Evolutionary conservation across 1,139 yeast genomes (phyloP).

Genomic region (Candida glucosophila): DNA sequence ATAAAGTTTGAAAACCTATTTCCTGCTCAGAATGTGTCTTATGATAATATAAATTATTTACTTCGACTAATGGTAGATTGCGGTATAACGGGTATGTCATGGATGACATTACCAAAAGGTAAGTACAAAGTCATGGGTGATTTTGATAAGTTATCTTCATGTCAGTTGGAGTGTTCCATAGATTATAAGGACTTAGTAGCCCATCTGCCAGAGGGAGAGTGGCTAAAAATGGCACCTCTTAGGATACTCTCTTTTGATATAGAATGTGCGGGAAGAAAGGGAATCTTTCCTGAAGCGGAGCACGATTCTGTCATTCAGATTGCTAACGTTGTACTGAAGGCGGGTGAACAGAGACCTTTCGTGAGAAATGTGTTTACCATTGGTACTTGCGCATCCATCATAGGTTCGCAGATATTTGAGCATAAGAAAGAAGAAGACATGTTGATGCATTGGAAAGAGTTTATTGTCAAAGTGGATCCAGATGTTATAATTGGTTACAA

Average conservation of each 20-base stretch:
- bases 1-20: slow-evolving; percentile 57
- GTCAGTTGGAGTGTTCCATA: slow-evolving; percentile 77
- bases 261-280: slow-evolving; percentile 97
- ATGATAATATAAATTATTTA: slow-evolving; percentile 83
- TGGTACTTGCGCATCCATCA: slow-evolving; percentile 83
- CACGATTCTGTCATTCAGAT: slow-evolving; percentile 93
- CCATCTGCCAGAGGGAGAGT: slow-evolving; percentile 87
- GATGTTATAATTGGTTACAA: slow-evolving; percentile 97
- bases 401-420: slow-evolving; percentile 84
- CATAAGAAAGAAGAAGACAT: slow-evolving; percentile 71
- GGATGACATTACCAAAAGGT: slow-evolving; percentile 83
- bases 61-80: slow-evolving; percentile 89
- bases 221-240: slow-evolving; percentile 89
- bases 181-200: slow-evolving; percentile 62
- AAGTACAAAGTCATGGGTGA: slow-evolving; percentile 45
- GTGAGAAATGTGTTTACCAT: slow-evolving; percentile 92
- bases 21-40: slow-evolving; percentile 56
- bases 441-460: slow-evolving; percentile 80
- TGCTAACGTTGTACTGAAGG: slow-evolving; percentile 83
- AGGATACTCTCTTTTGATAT: slow-evolving; percentile 92
- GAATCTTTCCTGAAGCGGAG: slow-evolving; percentile 92
- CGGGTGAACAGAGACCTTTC: slow-evolving; percentile 79
- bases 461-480: slow-evolving; percentile 78
- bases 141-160: slow-evolving; percentile 47
- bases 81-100: slow-evolving; percentile 90